Evolutionary conservation across 1,139 yeast genomes (phyloP), one percentile per base, ranked within the genome.

Genomic region (Geotrichum candidum): DNA sequence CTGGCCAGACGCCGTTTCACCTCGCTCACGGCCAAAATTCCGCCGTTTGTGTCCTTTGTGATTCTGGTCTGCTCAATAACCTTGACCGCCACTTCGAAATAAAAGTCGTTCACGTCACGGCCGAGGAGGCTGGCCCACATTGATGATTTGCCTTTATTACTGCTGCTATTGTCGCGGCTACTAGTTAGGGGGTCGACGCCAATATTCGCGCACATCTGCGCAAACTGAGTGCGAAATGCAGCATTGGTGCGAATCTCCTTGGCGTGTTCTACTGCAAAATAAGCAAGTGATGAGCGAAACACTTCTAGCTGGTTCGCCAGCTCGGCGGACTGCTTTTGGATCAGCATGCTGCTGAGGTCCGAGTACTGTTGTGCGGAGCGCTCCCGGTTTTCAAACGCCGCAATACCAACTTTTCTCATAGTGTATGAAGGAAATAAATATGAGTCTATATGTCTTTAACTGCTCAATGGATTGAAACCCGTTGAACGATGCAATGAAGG

Each of bases 161-260:
- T 54, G 13, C 35, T 25, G 33, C 58, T 74, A 7, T 23, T 41
- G 69, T 69, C 73, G 65, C 70, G 76, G 57, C 80, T 76, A 50
- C 80, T 72, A 50, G 86, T 86, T 52, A 90, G 73, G 0, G 96
- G 94, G 70, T 90, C 96, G n/a, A 90, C 84, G 0, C 96, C 96
- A 23, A 89, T 85, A 69, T 87, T 84, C 27, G 81, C 78, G 68
- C 96, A 88, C 80, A 90, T 85, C 64, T 83, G 82, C 55, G 89
- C 84, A 74, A 90, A 90, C 70, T 87, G 86, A 33, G 81, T 77
- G 54, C 94, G 76, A 70, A 89, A 85, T 63, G 85, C 85, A 1
- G 85, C 80, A 69, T 88, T 86, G 61, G 77, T 79, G 60, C 82
- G 76, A 61, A 90, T 86, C 68, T 88, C 91, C 15, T 79, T 77